Evolutionary conservation across 2,329 filamentous ascomycete species (phyloP).

Genomic region (Colletotrichum tropicicola): DNA sequence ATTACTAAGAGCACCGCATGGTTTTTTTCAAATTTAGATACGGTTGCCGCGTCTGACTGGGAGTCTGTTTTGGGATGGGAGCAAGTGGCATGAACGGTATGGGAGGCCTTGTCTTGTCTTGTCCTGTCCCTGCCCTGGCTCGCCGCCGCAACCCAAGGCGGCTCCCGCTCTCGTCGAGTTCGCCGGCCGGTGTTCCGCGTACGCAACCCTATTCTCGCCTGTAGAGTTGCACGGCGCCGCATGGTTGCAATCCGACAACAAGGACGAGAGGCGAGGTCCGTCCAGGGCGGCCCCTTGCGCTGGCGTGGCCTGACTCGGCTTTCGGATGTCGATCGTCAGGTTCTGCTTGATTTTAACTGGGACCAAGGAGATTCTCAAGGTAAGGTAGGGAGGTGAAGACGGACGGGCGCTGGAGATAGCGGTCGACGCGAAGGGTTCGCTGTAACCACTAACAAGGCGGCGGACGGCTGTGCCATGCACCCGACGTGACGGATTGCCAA

Average conservation of each 20-base stretch:
- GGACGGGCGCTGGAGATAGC: too few relatives aligned
- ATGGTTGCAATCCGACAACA: not conserved
- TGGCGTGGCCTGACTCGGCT: slow-evolving; percentile 16
- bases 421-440: not conserved
- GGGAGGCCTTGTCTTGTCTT: not conserved
- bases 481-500: slow-evolving; percentile 20
- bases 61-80: not conserved
- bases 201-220: too few relatives aligned
- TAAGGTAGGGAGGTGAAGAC: too few relatives aligned
- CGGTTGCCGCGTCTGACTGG: not conserved
- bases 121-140: too few relatives aligned
- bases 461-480: slow-evolving; percentile 11
- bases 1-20: not conserved
- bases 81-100: not conserved
- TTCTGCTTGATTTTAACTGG: slow-evolving; percentile 14
- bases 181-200: too few relatives aligned
- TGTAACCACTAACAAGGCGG: not conserved
- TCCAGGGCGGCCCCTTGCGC: not conserved
- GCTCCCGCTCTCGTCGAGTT: too few relatives aligned
- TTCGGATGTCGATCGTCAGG: slow-evolving; percentile 21
- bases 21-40: not conserved
- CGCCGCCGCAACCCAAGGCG: too few relatives aligned
- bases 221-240: too few relatives aligned
- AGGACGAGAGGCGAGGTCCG: not conserved
- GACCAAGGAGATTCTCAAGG: slow-evolving; percentile 5